Evolutionary conservation across 192 early-diverging fungal genomes (phyloP).

Genomic region (Funneliformis mosseae): DNA sequence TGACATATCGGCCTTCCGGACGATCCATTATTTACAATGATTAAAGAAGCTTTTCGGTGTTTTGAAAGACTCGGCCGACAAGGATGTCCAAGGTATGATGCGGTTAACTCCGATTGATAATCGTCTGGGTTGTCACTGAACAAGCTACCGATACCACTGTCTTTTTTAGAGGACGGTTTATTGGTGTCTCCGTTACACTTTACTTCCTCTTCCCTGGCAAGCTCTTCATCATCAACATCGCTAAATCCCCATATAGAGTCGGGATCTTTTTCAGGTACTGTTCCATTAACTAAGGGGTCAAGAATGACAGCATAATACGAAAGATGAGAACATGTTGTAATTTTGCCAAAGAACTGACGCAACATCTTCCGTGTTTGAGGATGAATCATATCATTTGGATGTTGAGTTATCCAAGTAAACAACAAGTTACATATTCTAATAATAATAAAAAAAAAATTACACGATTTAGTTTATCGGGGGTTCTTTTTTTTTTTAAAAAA

Average conservation of each 20-base stretch:
- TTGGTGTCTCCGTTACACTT: not conserved
- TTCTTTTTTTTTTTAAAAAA: not conserved
- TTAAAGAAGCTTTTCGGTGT: slow-evolving; percentile 10
- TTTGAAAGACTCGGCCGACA: not conserved
- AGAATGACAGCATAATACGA: slow-evolving; percentile 34
- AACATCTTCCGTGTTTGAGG: slow-evolving; percentile 41
- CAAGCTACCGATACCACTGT: slow-evolving; percentile 8
- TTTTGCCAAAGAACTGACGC: slow-evolving; percentile 36
- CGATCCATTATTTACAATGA: not conserved
- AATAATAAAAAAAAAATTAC: not conserved
- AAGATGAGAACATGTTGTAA: slow-evolving; percentile 39
- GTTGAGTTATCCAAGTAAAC: slow-evolving; percentile 42
- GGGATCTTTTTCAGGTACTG: slow-evolving; percentile 35
- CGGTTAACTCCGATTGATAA: not conserved
- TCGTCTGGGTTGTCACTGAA: not conserved
- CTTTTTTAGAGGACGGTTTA: not conserved
- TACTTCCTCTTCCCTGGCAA: not conserved
- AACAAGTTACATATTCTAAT: slow-evolving; percentile 43
- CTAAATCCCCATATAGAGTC: slow-evolving; percentile 4
- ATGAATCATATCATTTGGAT: slow-evolving; percentile 48
- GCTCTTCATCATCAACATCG: not conserved
- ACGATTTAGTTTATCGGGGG: not conserved
- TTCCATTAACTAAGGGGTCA: slow-evolving; percentile 34
- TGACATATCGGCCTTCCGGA: not conserved
- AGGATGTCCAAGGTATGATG: not conserved